These are phyloP conservation scores for Kodamaea derodonti DNA, from an alignment of 1,139 yeast species.

Conservation along the genomic window DNA sequence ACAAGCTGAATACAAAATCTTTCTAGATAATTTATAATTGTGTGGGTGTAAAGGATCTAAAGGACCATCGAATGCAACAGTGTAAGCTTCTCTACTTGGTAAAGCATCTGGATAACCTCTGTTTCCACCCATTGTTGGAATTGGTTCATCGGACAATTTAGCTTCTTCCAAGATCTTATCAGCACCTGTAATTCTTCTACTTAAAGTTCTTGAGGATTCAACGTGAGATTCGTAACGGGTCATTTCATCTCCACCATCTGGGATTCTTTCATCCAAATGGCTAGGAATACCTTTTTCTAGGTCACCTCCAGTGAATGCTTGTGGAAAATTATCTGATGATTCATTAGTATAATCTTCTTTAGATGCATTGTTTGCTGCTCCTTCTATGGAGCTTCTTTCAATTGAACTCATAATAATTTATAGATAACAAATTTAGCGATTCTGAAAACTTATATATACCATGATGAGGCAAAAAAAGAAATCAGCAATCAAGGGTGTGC, in stretches of 20 bases:
- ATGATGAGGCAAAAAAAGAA: too few species aligned
- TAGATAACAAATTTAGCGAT: background rate
- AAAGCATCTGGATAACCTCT: slow-evolving; percentile 50
- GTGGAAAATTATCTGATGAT: slow-evolving; percentile 13
- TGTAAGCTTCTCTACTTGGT: slow-evolving; percentile 48
- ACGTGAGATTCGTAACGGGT: slow-evolving; percentile 25
- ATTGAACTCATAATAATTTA: slow-evolving; percentile 1
- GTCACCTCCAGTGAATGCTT: slow-evolving; percentile 14
- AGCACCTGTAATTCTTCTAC: slow-evolving; percentile 24
- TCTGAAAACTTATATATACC: background rate
- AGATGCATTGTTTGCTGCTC: background rate
- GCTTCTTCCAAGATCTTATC: slow-evolving; percentile 23
- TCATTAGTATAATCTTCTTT: slow-evolving; percentile 8
- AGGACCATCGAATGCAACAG: slow-evolving; percentile 58
- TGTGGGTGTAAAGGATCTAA: slow-evolving; percentile 61
- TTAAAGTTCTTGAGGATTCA: slow-evolving; percentile 22
- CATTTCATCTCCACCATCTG: slow-evolving; percentile 22
- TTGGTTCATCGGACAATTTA: slow-evolving; percentile 26
- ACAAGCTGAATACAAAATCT: slow-evolving; percentile 18
- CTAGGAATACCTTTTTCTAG: slow-evolving; percentile 8
- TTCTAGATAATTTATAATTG: slow-evolving; percentile 49
- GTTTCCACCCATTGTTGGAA: slow-evolving; percentile 54
- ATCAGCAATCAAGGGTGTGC: too few species aligned
- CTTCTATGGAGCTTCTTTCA: background rate
- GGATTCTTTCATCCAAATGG: slow-evolving; percentile 3